Percentiles rank a stretch among this genome's conserved stretches.
Evolutionary conservation across 192 early-diverging fungal genomes (phyloP).

Genomic region (Coemansia sp.): DNA sequence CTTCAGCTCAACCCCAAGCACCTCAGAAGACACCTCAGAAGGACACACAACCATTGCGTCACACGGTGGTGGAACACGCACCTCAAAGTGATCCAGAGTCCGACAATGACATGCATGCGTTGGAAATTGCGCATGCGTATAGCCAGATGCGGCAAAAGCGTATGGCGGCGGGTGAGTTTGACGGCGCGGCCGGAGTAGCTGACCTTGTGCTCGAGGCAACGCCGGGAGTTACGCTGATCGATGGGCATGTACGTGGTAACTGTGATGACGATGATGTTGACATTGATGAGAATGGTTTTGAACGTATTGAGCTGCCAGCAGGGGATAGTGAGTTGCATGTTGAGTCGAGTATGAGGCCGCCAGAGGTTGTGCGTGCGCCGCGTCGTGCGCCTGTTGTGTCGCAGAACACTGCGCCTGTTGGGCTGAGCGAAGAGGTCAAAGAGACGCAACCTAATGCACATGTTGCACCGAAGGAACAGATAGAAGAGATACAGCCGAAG

Average conservation of each 20-base stretch:
- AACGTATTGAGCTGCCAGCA: slow-evolving; percentile 1
- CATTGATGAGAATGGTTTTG: background rate
- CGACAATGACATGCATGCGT: slow-evolving; percentile 45
- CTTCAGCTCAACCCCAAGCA: background rate
- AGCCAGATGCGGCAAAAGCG: slow-evolving; percentile 23
- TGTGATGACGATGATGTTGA: background rate
- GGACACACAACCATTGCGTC: slow-evolving; percentile 21
- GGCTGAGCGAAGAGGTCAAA: background rate
- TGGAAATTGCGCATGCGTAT: slow-evolving; percentile 49
- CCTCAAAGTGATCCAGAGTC: background rate
- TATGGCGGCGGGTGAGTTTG: slow-evolving; percentile 31
- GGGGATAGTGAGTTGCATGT: background rate
- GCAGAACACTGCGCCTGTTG: background rate
- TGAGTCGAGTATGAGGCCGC: slow-evolving; percentile 3
- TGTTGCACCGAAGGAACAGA: background rate
- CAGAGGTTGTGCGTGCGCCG: slow-evolving; percentile 17
- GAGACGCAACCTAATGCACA: too few relatives aligned
- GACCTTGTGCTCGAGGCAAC: slow-evolving; percentile 22
- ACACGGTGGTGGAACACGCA: slow-evolving; percentile 29
- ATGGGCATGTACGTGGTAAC: background rate
- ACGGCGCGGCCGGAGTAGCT: slow-evolving; percentile 31
- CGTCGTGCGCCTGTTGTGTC: background rate
- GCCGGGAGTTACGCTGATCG: slow-evolving; percentile 26
- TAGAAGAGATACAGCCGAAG: background rate
- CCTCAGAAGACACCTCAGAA: background rate